Conservation (phyloP, 139 green algal species). For the Closterium sp. region DNA sequence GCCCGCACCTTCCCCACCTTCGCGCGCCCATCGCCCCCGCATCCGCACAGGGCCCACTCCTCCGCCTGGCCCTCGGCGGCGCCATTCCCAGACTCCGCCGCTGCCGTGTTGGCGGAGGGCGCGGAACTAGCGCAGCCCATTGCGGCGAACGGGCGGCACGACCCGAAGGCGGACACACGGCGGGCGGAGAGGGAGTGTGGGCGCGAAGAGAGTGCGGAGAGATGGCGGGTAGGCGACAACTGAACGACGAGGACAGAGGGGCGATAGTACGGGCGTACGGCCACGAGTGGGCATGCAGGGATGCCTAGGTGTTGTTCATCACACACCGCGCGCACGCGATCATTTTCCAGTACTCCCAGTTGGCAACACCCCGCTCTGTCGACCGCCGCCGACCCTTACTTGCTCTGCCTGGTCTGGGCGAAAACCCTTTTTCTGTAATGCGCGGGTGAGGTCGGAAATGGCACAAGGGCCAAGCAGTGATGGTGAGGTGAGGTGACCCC, state of each 20-base stretch:
- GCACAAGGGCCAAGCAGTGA: not conserved
- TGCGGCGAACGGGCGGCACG: not conserved
- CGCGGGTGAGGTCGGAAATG: not conserved
- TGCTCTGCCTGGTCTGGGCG: not conserved
- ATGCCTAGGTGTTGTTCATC: not conserved
- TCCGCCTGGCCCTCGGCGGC: not conserved
- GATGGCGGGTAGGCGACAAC: not conserved
- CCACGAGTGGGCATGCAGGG: not conserved
- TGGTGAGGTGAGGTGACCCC: not conserved
- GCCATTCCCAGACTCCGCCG: not conserved
- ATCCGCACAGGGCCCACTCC: not conserved
- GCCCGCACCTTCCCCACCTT: not conserved
- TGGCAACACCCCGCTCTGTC: too few relatives aligned
- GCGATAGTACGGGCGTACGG: not conserved
- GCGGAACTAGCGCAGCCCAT: not conserved
- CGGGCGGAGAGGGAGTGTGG: not conserved
- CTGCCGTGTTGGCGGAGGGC: not conserved
- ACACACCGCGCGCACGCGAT: too few relatives aligned
- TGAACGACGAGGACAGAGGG: not conserved
- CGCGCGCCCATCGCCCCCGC: not conserved
- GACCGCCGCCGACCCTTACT: too few relatives aligned
- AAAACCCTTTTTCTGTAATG: not conserved
- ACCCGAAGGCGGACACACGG: not conserved
- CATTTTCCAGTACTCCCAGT: too few relatives aligned
- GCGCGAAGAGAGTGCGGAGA: not conserved